Evolutionary conservation across 2,329 filamentous ascomycete genomes (phyloP).

Genomic region (Chaetomium olivaceum): DNA sequence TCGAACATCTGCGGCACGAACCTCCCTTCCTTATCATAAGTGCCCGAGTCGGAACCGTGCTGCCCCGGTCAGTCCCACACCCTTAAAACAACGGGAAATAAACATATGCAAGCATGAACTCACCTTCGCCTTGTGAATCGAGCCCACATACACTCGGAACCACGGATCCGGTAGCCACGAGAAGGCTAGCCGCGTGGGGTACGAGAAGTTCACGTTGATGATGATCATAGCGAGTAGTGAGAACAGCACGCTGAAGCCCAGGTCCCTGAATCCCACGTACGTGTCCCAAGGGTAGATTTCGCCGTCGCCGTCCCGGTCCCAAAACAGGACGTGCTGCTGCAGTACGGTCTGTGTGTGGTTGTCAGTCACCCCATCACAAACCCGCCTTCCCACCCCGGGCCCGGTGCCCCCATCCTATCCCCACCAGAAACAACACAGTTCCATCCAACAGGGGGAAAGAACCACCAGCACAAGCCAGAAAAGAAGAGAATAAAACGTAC

Average conservation of each 20-base stretch:
- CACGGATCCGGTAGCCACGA: constrained; percentile 42
- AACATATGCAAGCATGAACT: not conserved
- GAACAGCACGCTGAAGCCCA: constrained; percentile 45
- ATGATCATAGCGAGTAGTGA: constrained; percentile 43
- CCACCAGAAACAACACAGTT: too few species aligned
- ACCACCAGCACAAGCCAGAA: not conserved
- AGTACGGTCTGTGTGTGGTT: constrained; percentile 36
- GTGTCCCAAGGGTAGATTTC: constrained; percentile 44
- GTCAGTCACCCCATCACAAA: not conserved
- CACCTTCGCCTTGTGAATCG: constrained; percentile 46
- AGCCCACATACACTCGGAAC: constrained; percentile 42
- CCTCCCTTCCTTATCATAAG: constrained; percentile 51
- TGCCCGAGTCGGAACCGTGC: constrained; percentile 49
- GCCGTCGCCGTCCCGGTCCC: constrained; percentile 45
- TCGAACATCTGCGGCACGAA: constrained; percentile 53
- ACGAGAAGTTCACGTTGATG: constrained; percentile 48
- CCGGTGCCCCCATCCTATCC: too few species aligned
- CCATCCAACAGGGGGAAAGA: not conserved
- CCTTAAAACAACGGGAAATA: not conserved
- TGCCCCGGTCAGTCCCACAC: constrained; percentile 22
- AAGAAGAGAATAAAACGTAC: constrained; percentile 9
- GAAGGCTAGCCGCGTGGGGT: constrained; percentile 43
- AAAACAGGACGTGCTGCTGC: constrained; percentile 46
- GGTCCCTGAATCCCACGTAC: constrained; percentile 42
- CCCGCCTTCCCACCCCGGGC: too few species aligned